Conservation (phyloP, 768 basidiomycete species). For the Leccinum barrowsii region DNA sequence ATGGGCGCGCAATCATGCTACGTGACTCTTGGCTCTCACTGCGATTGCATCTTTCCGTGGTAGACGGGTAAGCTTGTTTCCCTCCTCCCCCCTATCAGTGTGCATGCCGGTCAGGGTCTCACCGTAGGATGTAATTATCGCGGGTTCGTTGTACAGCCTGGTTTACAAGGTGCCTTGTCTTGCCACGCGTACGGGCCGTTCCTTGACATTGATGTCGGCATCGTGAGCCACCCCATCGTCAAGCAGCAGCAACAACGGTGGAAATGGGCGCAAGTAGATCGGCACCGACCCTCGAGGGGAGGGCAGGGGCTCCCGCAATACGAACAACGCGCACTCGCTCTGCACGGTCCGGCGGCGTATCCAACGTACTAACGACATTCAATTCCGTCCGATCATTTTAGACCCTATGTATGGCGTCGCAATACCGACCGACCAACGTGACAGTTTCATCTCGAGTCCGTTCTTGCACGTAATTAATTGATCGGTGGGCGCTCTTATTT, state of each 20-base stretch:
- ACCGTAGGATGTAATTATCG: not conserved
- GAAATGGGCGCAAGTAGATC: not conserved
- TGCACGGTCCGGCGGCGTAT: not conserved
- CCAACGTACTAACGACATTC: not conserved
- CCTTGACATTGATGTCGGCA: not conserved
- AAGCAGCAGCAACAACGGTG: not conserved
- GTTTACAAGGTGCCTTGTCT: not conserved
- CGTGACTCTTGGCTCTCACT: not conserved
- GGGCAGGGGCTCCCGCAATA: not conserved
- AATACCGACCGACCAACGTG: not conserved
- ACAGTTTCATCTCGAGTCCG: not conserved
- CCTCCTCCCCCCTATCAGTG: not conserved
- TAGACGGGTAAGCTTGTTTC: slow-evolving; percentile 8
- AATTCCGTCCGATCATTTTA: not conserved
- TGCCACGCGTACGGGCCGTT: not conserved
- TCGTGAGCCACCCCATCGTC: slow-evolving; percentile 4
- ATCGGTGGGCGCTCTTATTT: not conserved
- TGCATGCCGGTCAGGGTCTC: not conserved
- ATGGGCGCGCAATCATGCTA: not conserved
- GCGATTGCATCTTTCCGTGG: slow-evolving; percentile 3
- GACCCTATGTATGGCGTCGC: not conserved
- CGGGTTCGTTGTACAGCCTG: not conserved
- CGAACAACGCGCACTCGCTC: not conserved
- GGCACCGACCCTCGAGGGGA: not conserved
- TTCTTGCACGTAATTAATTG: not conserved